A percentile compares a stretch with the other conserved stretches of the same genome.
Evolutionary conservation across 495 filamentous ascomycete genomes (phyloP).

Genomic region (Penicillium cosmopolitanum): DNA sequence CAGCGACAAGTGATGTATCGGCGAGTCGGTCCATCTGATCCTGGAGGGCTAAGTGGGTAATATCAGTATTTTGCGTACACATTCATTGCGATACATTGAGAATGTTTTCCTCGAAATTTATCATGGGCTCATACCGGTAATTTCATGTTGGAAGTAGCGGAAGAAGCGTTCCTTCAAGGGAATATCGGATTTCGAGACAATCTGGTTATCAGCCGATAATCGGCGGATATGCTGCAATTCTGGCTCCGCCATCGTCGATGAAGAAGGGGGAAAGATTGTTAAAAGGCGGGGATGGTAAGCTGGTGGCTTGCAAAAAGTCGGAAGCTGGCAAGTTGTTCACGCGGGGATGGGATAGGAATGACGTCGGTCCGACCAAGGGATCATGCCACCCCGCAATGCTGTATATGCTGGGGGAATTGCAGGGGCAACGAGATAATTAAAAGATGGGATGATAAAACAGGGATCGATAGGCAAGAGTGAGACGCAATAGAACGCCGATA

Average conservation of each 20-base stretch:
- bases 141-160: slow-evolving; percentile 74
- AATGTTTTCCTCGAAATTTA: not conserved
- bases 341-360: slow-evolving; percentile 28
- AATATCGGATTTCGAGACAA: slow-evolving; percentile 44
- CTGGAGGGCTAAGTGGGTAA: slow-evolving; percentile 53
- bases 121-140: slow-evolving; percentile 56
- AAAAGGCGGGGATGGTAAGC: not conserved
- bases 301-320: slow-evolving; percentile 1
- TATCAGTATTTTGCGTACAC: slow-evolving; percentile 14
- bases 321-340: slow-evolving; percentile 8
- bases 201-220: slow-evolving; percentile 47
- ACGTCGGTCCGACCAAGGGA: slow-evolving; percentile 27
- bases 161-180: slow-evolving; percentile 75
- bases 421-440: not conserved
- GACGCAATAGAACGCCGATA: not conserved
- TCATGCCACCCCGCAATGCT: slow-evolving; percentile 29
- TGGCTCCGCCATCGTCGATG: slow-evolving; percentile 36
- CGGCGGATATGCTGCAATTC: slow-evolving; percentile 37
- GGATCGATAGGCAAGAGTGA: not conserved
- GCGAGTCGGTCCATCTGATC: slow-evolving; percentile 62
- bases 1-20: slow-evolving; percentile 53
- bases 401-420: slow-evolving; percentile 2
- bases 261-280: not conserved
- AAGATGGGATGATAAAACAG: not conserved
- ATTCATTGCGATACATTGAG: not conserved